Percentiles rank a stretch among this genome's conserved stretches.
phyloP scores from a whole-genome alignment of 169 alveolate species.

The Babesia ovata region DNA sequence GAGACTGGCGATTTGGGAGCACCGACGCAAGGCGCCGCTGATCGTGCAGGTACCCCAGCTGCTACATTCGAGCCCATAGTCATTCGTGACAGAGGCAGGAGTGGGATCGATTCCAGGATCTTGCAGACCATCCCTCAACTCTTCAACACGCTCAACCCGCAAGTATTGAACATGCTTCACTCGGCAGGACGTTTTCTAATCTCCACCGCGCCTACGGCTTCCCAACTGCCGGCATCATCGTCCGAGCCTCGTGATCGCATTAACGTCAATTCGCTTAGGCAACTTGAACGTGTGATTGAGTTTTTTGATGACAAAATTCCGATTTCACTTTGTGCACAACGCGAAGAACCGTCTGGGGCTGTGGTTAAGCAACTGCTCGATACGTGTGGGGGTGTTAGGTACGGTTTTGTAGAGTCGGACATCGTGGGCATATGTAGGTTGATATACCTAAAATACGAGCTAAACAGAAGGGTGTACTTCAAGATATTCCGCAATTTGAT shows the following conservation, averaged over 20 bases:
- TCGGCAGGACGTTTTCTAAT: neutral
- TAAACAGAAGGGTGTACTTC: slow-evolving; percentile 74
- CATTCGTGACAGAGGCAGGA: neutral
- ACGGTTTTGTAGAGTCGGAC: slow-evolving; percentile 62
- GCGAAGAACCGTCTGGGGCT: slow-evolving; percentile 12
- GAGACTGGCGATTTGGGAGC: slow-evolving; percentile 3
- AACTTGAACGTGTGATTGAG: slow-evolving; percentile 46
- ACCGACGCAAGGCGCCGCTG: neutral
- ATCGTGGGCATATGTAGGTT: slow-evolving; percentile 74
- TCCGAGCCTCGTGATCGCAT: slow-evolving; percentile 5
- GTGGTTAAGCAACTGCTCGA: slow-evolving; percentile 30
- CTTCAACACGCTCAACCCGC: slow-evolving; percentile 44
- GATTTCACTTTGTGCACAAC: slow-evolving; percentile 54
- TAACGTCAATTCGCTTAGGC: slow-evolving; percentile 7
- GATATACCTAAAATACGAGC: slow-evolving; percentile 73
- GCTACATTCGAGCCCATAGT: neutral
- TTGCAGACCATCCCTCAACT: slow-evolving; percentile 57
- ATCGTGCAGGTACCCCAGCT: slow-evolving; percentile 4
- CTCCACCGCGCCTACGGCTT: neutral
- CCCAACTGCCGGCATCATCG: neutral
- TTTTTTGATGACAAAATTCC: slow-evolving; percentile 50
- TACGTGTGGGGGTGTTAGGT: slow-evolving; percentile 54
- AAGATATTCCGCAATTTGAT: slow-evolving; percentile 69
- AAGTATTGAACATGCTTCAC: slow-evolving; percentile 28
- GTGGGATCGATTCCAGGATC: slow-evolving; percentile 22